These are phyloP conservation scores for Amphichorda felina DNA, from an alignment of 2,329 filamentous ascomycete species.

Conservation along the genomic window DNA sequence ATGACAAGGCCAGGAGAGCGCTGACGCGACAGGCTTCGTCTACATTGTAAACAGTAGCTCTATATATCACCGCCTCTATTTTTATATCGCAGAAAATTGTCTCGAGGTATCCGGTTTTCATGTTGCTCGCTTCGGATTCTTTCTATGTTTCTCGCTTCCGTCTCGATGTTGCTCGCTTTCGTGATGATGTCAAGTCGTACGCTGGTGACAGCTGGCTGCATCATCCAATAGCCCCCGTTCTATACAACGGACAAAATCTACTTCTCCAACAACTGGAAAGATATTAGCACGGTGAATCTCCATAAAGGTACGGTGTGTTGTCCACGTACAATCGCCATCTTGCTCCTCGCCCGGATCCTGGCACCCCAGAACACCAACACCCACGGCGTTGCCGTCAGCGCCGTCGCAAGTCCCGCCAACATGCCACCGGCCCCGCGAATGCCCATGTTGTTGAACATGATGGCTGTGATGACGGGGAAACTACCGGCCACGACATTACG, in stretches of 20 bases:
- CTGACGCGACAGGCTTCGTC: neutral
- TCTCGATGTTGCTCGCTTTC: too few species aligned
- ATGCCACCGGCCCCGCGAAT: conserved; percentile 61
- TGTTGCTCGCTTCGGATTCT: too few species aligned
- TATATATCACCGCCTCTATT: too few species aligned
- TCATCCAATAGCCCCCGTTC: too few species aligned
- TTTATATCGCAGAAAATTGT: too few species aligned
- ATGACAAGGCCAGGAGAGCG: neutral
- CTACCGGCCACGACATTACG: conserved; percentile 72
- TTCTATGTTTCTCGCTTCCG: too few species aligned
- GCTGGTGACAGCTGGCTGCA: too few species aligned
- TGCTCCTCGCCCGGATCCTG: conserved; percentile 62
- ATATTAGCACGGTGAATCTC: neutral
- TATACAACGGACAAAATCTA: too few species aligned
- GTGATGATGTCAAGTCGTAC: too few species aligned
- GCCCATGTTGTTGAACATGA: conserved; percentile 63
- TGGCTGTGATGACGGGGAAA: conserved; percentile 65
- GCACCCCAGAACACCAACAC: conserved; percentile 70
- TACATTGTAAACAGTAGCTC: neutral
- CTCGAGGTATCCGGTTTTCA: too few species aligned
- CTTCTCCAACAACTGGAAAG: conserved; percentile 1
- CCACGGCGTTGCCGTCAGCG: conserved; percentile 77
- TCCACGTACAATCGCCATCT: conserved; percentile 30
- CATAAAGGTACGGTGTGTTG: neutral
- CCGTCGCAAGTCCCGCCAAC: conserved; percentile 58